These are phyloP conservation scores for Saccharomyces hybrid DNA, from an alignment of 1,139 yeast species.

Conservation along the genomic window DNA sequence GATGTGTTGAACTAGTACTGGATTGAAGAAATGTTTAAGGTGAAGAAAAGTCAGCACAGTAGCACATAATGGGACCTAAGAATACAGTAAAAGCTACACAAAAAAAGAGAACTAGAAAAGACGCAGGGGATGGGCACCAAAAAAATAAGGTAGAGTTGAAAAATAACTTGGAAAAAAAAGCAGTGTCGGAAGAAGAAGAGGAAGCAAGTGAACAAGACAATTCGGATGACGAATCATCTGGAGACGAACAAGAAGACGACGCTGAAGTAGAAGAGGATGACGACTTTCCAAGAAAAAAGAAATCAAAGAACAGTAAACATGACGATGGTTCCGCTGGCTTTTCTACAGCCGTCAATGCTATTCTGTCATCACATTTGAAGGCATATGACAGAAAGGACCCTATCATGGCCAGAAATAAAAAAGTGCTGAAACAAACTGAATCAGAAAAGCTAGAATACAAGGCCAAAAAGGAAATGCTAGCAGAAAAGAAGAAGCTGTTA, in stretches of 20 bases:
- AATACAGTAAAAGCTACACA: neutral
- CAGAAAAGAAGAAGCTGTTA: conserved; percentile 61
- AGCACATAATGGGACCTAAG: neutral
- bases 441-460: conserved; percentile 75
- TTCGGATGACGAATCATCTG: conserved; percentile 6
- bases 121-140: neutral
- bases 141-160: neutral
- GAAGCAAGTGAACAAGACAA: conserved; percentile 10
- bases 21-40: neutral
- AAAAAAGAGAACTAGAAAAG: neutral
- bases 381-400: conserved; percentile 87
- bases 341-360: conserved; percentile 76
- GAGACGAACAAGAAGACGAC: conserved; percentile 17
- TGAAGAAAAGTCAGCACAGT: neutral
- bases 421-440: conserved; percentile 62
- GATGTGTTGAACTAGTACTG: neutral
- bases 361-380: conserved; percentile 76
- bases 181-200: conserved; percentile 11
- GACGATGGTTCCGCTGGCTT: conserved; percentile 69
- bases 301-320: conserved; percentile 46
- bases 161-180: neutral
- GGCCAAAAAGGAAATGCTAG: conserved; percentile 62
- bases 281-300: conserved; percentile 40
- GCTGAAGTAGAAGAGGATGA: conserved; percentile 34
- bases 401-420: conserved; percentile 71